phyloP scores from a whole-genome alignment of 2,329 filamentous ascomycete species.

The Apiospora marii region DNA sequence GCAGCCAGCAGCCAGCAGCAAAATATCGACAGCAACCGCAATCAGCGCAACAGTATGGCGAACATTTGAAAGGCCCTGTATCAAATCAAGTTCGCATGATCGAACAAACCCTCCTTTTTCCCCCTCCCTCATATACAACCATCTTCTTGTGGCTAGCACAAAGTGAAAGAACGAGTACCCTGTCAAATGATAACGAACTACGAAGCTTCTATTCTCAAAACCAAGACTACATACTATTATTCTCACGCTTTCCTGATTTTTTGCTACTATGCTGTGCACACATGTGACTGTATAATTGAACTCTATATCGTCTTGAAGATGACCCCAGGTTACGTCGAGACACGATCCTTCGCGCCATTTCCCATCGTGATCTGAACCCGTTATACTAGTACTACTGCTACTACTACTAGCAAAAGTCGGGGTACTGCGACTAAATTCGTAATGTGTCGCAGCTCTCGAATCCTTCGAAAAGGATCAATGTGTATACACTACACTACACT shows the following conservation, averaged over 20 bases:
- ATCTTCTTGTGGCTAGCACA: conserved; percentile 7
- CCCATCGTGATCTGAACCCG: neutral
- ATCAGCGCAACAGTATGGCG: conserved; percentile 25
- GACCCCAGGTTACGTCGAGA: neutral
- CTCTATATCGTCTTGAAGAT: neutral
- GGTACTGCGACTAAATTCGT: neutral
- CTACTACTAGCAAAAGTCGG: neutral
- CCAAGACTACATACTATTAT: neutral
- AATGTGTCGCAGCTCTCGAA: neutral
- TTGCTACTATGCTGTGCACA: neutral
- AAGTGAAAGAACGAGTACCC: neutral
- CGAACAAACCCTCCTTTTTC: neutral
- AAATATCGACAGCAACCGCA: conserved; percentile 28
- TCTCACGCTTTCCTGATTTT: neutral
- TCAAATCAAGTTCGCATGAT: conserved; percentile 10
- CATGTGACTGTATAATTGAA: neutral
- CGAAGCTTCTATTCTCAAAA: conserved; percentile 12
- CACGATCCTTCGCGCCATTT: neutral
- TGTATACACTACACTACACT: neutral
- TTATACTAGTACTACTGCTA: neutral
- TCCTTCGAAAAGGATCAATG: neutral
- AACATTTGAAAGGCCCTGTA: conserved; percentile 27
- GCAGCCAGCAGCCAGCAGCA: conserved; percentile 24
- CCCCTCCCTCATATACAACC: neutral
- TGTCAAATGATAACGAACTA: conserved; percentile 15